phyloP scores from a whole-genome alignment of 495 filamentous ascomycete species.

The Rhizodiscina lignyota region DNA sequence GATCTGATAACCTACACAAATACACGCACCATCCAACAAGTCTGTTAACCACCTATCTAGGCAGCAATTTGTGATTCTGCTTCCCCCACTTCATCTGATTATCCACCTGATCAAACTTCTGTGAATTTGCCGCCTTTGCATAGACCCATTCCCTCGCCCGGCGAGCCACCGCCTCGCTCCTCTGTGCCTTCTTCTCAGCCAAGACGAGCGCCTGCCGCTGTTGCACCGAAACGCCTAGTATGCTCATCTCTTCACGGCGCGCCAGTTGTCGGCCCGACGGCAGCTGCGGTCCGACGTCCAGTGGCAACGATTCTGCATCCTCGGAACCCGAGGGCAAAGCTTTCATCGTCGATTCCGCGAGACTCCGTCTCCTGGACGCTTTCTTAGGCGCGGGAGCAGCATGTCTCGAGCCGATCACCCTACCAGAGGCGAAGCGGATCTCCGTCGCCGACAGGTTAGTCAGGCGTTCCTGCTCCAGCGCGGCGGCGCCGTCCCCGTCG shows the following conservation, averaged over 20 bases:
- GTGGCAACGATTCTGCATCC: conserved; percentile 8
- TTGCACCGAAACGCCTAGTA: conserved; percentile 9
- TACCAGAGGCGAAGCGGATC: conserved; percentile 9
- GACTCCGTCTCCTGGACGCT: conserved; percentile 2
- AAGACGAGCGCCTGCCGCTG: conserved; percentile 9
- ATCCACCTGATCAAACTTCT: conserved; percentile 12
- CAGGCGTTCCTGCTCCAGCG: neutral
- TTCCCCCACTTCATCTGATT: conserved; percentile 10
- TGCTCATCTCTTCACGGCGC: conserved; percentile 12
- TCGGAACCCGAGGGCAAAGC: conserved; percentile 7
- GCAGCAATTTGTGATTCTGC: conserved; percentile 11
- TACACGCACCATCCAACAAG: too few species aligned
- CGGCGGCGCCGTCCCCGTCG: conserved; percentile 1
- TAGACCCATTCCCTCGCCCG: conserved; percentile 10
- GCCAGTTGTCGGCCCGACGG: conserved; percentile 9
- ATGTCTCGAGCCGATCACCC: conserved; percentile 8
- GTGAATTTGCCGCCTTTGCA: conserved; percentile 9
- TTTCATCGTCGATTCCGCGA: conserved; percentile 4
- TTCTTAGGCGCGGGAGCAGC: conserved; percentile 4
- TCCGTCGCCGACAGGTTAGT: conserved; percentile 9
- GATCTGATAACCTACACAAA: too few species aligned
- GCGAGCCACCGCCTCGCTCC: conserved; percentile 10
- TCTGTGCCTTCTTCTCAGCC: conserved; percentile 13
- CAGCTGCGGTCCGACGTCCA: conserved; percentile 5
- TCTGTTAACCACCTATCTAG: neutral